Conservation (phyloP, 345 rosid genomes). For the Rhodamnia rubescens region DNA sequence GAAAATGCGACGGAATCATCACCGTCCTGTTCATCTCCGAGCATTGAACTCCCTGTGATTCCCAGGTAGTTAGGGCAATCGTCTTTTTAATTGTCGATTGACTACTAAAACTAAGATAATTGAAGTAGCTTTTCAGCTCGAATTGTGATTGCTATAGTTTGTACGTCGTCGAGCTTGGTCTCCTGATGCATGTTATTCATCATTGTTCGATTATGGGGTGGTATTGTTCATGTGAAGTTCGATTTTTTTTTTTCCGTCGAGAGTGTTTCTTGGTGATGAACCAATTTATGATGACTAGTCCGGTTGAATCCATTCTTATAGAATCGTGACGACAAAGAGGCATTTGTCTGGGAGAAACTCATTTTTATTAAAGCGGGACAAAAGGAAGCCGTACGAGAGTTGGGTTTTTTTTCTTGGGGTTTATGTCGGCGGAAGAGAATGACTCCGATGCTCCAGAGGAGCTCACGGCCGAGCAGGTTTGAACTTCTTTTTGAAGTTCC, state of each 20-base stretch:
- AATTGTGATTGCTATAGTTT: not conserved
- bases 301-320: not conserved
- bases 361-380: not conserved
- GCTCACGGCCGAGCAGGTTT: conserved; percentile 67
- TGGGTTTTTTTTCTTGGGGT: not conserved
- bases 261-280: too few species aligned
- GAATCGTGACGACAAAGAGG: not conserved
- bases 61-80: not conserved
- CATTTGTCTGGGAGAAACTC: not conserved
- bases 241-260: not conserved
- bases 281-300: not conserved
- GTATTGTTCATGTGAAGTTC: not conserved
- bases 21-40: not conserved
- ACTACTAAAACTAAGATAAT: not conserved
- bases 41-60: not conserved
- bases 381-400: not conserved
- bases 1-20: not conserved
- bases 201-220: not conserved
- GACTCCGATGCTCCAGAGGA: conserved; percentile 78
- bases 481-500: not conserved
- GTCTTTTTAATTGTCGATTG: not conserved
- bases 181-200: not conserved
- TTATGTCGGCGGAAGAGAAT: conserved; percentile 42
- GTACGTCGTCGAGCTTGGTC: not conserved
- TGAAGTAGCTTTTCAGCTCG: not conserved